phyloP scores from a whole-genome alignment of 805 yeast genomes.

The Candida suzukii region DNA sequence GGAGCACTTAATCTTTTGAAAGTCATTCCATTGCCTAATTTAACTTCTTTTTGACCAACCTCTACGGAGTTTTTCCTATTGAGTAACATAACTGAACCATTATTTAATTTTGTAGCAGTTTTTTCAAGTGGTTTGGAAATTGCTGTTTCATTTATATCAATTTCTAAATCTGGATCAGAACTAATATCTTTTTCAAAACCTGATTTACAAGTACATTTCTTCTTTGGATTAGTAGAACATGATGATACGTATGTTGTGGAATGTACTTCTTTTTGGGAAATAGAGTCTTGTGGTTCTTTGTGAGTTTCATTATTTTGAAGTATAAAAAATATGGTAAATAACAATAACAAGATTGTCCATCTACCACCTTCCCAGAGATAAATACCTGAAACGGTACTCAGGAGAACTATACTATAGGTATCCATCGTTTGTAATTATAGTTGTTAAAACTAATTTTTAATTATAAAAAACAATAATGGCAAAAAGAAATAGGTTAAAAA shows the following conservation, averaged over 20 bases:
- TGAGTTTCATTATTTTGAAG: too few relatives aligned
- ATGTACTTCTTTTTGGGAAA: too few relatives aligned
- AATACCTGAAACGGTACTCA: not conserved
- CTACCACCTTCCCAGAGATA: constrained; percentile 4
- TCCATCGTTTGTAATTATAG: not conserved
- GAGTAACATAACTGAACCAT: not conserved
- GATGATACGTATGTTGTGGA: too few relatives aligned
- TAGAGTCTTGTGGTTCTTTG: too few relatives aligned
- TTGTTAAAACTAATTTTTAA: too few relatives aligned
- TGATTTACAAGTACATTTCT: not conserved
- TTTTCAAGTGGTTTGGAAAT: not conserved
- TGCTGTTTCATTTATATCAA: constrained; percentile 5
- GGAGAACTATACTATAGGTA: not conserved
- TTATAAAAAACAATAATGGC: too few relatives aligned
- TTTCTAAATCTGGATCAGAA: constrained; percentile 1
- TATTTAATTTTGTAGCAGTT: not conserved
- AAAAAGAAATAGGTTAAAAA: too few relatives aligned
- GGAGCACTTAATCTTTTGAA: constrained; percentile 2
- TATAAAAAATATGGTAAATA: not conserved
- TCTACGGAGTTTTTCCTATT: not conserved
- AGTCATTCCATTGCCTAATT: constrained; percentile 1
- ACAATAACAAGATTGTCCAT: constrained; percentile 1
- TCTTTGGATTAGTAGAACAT: constrained; percentile 1
- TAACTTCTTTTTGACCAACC: not conserved
- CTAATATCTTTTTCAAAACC: not conserved